These are phyloP conservation scores for Rhizopogon parksii DNA, from an alignment of 1,284 basidiomycete species.

Conservation along the genomic window DNA sequence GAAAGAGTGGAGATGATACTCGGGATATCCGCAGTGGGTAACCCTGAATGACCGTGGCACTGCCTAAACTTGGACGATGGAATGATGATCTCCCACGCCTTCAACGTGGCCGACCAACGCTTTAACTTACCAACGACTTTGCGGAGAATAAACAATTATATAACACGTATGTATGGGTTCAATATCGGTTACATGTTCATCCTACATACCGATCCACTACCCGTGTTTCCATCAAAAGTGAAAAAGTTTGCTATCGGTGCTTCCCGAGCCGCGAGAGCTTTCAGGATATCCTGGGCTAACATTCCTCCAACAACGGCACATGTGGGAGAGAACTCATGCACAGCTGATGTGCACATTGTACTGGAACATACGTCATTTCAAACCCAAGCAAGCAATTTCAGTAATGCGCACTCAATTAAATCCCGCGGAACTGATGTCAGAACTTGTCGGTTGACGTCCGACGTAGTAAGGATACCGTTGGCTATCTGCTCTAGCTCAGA, in stretches of 20 bases:
- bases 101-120: too few relatives aligned
- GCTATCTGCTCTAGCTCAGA: slow-evolving; percentile 58
- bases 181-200: slow-evolving; percentile 36
- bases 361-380: slow-evolving; percentile 30
- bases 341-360: slow-evolving; percentile 59
- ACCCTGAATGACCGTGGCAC: not conserved
- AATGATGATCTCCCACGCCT: slow-evolving; percentile 3
- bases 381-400: slow-evolving; percentile 4
- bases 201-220: slow-evolving; percentile 61
- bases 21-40: slow-evolving; percentile 8
- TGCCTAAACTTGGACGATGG: not conserved
- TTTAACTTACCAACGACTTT: too few relatives aligned
- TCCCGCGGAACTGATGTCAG: slow-evolving; percentile 48
- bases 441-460: slow-evolving; percentile 67
- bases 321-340: slow-evolving; percentile 83
- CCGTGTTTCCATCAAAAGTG: slow-evolving; percentile 79
- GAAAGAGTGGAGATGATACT: slow-evolving; percentile 5
- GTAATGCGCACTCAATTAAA: slow-evolving; percentile 47
- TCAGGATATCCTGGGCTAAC: slow-evolving; percentile 91
- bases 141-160: too few relatives aligned
- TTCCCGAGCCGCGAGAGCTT: slow-evolving; percentile 84
- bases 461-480: slow-evolving; percentile 50
- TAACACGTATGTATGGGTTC: not conserved
- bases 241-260: slow-evolving; percentile 91
- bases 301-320: slow-evolving; percentile 93